Base-by-base conservation (phyloP, 2,329 filamentous ascomycete genomes). In the Aspergillus pseudoglaucus region DNA sequence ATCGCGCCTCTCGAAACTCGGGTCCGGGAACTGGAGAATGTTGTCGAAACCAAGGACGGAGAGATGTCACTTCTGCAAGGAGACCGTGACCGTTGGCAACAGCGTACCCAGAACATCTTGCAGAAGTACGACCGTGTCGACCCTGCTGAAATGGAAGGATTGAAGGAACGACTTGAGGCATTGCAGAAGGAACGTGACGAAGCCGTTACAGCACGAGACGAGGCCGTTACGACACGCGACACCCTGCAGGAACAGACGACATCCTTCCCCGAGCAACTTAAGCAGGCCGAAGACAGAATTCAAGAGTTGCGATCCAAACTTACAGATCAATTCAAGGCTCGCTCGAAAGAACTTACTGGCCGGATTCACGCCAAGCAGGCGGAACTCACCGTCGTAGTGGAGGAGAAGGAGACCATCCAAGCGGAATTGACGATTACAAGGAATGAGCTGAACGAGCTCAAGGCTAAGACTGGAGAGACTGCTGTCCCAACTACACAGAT, bases 51-150 rank as follows among this genome's bases (percentile, higher is more conserved):
- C 55, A 86, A 90, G 59, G 85, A 94, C 56, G 89, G 89, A 10
- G 91, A 97, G 64, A 81, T 96, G 62, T 88, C 87, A 60, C 80
- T 96, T 53, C 78, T 97, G 8, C 87, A 94, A 56, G 87, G 93
- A 59, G 91, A 97, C 63, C 85, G 93, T 14, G 91, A 97, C 64
- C 82, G 88, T 49, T 96, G 91, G 88, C 90, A 95, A 69, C 91
- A 96, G 75, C 85, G 93, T 20, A 94, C 90, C 1, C 90, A 97
- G 64, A 88, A 94, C 58, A 96, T 98, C 52, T 80, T 98, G 44
- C 90, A 89, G 56, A 96, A 95, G 65, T 96, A 97, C 63, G 90
- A 95, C 57, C 88, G 91, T 47, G 88, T 94, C 45, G 93, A 98
- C 63, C 91, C 93, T 39, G 88, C 88, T 3, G 91, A 97, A 62